phyloP scores from a whole-genome alignment of 352 stramenopile genomes.

The Phytophthora capsici region DNA sequence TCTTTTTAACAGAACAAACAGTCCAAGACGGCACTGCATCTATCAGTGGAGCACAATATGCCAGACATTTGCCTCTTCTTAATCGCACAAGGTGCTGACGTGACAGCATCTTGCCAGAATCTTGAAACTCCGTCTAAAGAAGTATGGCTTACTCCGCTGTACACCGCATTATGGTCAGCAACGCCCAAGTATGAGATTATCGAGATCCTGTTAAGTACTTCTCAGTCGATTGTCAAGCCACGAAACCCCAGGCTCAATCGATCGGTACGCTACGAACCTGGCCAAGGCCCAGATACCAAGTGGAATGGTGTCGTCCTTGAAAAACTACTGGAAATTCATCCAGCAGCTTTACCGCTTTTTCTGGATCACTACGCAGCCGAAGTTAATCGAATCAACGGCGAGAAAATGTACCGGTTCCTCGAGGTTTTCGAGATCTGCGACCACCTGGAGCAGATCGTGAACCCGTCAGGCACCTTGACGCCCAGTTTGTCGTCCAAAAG shows the following conservation, averaged over 20 bases:
- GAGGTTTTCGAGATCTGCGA: conserved; percentile 53
- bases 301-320: conserved; percentile 56
- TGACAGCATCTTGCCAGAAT: conserved; percentile 51
- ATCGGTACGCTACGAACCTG: conserved; percentile 32
- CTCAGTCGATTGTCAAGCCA: conserved; percentile 50
- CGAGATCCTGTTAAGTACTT: conserved; percentile 53
- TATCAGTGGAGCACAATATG: conserved; percentile 50
- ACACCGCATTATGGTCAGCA: conserved; percentile 47
- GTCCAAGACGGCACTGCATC: conserved; percentile 53
- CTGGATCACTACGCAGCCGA: conserved; percentile 55
- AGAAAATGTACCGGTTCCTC: conserved; percentile 51
- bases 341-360: conserved; percentile 45
- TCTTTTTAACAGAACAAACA: conserved; percentile 48
- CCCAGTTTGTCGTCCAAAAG: conserved; percentile 41
- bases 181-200: conserved; percentile 51
- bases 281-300: conserved; percentile 35
- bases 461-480: conserved; percentile 33
- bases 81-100: conserved; percentile 47
- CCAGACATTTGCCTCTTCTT: conserved; percentile 48
- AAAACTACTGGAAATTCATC: conserved; percentile 49
- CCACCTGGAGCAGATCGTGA: conserved; percentile 51
- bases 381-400: conserved; percentile 58
- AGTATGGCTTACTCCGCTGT: conserved; percentile 54
- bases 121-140: conserved; percentile 37
- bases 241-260: conserved; percentile 43